Base-by-base conservation (phyloP, 108 stramenopile species). In the Fistulifera pelliculosa region DNA sequence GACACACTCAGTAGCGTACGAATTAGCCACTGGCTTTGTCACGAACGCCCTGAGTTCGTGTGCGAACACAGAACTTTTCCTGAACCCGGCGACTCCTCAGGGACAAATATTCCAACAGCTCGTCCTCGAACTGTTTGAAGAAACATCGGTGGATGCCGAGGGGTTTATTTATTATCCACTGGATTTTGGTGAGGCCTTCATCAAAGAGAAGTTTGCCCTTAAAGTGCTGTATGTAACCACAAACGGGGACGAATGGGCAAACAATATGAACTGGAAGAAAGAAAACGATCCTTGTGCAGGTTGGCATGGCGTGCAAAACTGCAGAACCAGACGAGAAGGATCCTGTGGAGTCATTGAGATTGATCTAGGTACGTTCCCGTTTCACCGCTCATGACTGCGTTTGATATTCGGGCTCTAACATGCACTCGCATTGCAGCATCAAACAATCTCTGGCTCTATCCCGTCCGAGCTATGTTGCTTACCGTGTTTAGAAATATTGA, bases 381-480 rank as follows among this genome's bases (percentile, higher is more conserved):
- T 19, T 17, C 11, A 11, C 11, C 11, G 44, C 31, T 3, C 31
- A 35, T 35, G 3, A 6, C 31, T 35, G 31, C 31, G 31, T 3
- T 35, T 8, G 31, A 35, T 35, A 8, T 35, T 35, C 31, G 31
- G 3, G 31, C 8, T 35, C 31, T 35, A 35, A 35, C 31, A 8
- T 8, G 8, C 8, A 3, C 8, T 35, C 42, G 5, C 38, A 7
- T 16, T 42, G 6, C 56, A 57, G 56, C 15, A 6, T 23, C 17
- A 12, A 57, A 57, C 24, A 35, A 40, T 23, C 25, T 57, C 12
- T 6, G 56, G 56, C 2, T 12, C 17, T 16, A 25, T 44, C 11
- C 56, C 56, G 42, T 23, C 41, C 16, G 56, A 57, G 21, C 18
- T 57, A 2, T 57, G 56, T 44, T 57, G 56, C 43, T 26, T 57